Base-by-base conservation (phyloP, 176 grass and related monocot species). In the Carex littledalei region DNA sequence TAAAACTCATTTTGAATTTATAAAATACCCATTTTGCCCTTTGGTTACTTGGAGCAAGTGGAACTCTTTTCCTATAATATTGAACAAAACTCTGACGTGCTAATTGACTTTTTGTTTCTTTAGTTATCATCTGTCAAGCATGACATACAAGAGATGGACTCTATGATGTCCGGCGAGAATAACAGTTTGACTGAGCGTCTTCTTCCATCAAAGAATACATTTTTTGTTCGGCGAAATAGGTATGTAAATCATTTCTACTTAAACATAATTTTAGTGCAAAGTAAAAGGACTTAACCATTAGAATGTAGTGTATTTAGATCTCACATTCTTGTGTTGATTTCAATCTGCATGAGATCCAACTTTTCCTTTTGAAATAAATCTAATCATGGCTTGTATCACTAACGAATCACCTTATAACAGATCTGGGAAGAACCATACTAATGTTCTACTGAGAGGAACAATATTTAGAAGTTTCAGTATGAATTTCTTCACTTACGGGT, bases 401-500 rank as follows among this genome's bases (percentile, higher is more conserved):
- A 81, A 84, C n/a, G 32, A 78, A 16, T 84, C 83, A 72, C 68
- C 86, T 55, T 83, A 84, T 59, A 50, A 67, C 80, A 98, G 92
- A 88, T 90, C 91, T 84, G 91, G 91, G 70, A 91, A 87, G 89
- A 98, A 86, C 61, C 89, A 93, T 90, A 87, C 87, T 82, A 94
- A 98, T 80, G 85, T 98, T 70, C 84, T 98, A 59, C 70, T 98
- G 41, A 79, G 86, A 81, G 91, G 89, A 86, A 90, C 87, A 65
- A 81, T 91, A 90, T 94, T 94, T 79, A 85, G 89, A 72, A 93
- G 88, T 81, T 94, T 98, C 84, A 88, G 92, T 70, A 94, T 98
- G 70, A 98, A 98, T 79, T 98, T 98, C 88, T 98, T 98, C 85
- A 98, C 89, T 86, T 94, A 98, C 67, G 95, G 95, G 29, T 98